Conservation (phyloP, 2,329 filamentous ascomycete genomes). For the Niveomyces coronatus region DNA sequence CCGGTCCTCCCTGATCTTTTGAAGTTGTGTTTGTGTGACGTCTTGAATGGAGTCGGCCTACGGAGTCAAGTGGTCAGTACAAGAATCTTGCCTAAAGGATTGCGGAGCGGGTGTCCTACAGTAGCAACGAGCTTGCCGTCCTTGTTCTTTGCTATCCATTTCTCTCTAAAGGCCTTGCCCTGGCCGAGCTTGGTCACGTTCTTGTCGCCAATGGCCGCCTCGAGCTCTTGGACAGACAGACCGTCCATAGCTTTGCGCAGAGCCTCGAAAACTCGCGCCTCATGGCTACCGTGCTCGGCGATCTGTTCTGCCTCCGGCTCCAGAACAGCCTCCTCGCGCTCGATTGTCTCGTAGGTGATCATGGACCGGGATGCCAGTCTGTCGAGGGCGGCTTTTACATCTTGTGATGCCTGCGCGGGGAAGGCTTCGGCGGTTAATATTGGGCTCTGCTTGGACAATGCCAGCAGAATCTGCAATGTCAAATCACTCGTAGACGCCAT, state of each 20-base stretch:
- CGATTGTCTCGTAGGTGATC: slow-evolving; percentile 75
- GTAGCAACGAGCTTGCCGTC: slow-evolving; percentile 44
- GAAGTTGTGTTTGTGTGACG: slow-evolving; percentile 64
- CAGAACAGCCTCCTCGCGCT: slow-evolving; percentile 65
- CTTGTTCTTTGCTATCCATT: slow-evolving; percentile 56
- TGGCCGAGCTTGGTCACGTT: slow-evolving; percentile 74
- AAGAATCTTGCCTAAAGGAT: not conserved
- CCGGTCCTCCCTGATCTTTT: slow-evolving; percentile 58
- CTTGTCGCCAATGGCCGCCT: slow-evolving; percentile 61
- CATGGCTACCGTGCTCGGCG: slow-evolving; percentile 66
- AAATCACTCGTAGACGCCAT: slow-evolving; percentile 47
- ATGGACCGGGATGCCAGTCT: slow-evolving; percentile 75
- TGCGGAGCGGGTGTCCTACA: slow-evolving; percentile 28
- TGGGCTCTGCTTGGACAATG: slow-evolving; percentile 52
- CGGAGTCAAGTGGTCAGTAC: not conserved
- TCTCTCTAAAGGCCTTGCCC: slow-evolving; percentile 83
- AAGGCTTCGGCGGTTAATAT: slow-evolving; percentile 62
- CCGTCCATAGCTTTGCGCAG: slow-evolving; percentile 64
- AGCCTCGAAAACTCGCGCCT: slow-evolving; percentile 72
- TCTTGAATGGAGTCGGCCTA: slow-evolving; percentile 68
- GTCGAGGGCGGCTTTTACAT: slow-evolving; percentile 81
- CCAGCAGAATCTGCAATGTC: slow-evolving; percentile 53
- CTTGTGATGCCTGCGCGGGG: slow-evolving; percentile 52
- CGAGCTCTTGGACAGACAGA: slow-evolving; percentile 66
- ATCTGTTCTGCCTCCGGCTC: slow-evolving; percentile 67